A percentile compares a stretch with the other conserved stretches of the same genome.
Conservation (phyloP, 2,329 filamentous ascomycete species). For the Ceratocystis alfenasii region DNA sequence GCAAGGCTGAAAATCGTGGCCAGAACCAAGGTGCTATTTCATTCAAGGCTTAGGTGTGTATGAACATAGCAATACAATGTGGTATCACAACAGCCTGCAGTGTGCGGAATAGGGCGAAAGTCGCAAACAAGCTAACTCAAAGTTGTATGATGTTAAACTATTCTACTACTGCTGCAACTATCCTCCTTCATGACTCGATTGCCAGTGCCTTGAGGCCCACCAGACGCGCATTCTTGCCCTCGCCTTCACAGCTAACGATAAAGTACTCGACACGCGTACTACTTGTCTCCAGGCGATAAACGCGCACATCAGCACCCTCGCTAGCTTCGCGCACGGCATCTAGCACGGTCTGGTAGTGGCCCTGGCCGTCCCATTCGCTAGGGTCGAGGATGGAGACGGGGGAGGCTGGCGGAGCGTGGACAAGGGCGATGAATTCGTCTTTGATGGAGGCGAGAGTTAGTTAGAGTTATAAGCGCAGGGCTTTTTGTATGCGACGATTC, state of each 20-base stretch:
- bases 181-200: conserved; percentile 49
- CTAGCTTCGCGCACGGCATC: conserved; percentile 55
- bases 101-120: too few relatives aligned
- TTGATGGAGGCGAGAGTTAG: not conserved
- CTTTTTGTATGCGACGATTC: not conserved
- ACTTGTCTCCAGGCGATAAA: conserved; percentile 53
- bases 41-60: too few relatives aligned
- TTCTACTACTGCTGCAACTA: too few relatives aligned
- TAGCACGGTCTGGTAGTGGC: conserved; percentile 56
- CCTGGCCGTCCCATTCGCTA: conserved; percentile 59
- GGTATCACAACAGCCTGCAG: too few relatives aligned
- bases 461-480: not conserved
- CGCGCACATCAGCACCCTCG: conserved; percentile 54
- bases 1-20: not conserved
- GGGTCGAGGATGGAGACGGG: conserved; percentile 54
- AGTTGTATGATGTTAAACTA: too few relatives aligned
- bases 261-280: conserved; percentile 62
- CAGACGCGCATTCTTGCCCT: conserved; percentile 46
- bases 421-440: conserved; percentile 60
- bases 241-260: conserved; percentile 53
- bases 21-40: not conserved
- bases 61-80: too few relatives aligned
- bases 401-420: conserved; percentile 41
- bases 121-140: too few relatives aligned
- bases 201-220: conserved; percentile 69